Conservation (phyloP, 2,329 filamentous ascomycete genomes). For the Diplocarpon mali region DNA sequence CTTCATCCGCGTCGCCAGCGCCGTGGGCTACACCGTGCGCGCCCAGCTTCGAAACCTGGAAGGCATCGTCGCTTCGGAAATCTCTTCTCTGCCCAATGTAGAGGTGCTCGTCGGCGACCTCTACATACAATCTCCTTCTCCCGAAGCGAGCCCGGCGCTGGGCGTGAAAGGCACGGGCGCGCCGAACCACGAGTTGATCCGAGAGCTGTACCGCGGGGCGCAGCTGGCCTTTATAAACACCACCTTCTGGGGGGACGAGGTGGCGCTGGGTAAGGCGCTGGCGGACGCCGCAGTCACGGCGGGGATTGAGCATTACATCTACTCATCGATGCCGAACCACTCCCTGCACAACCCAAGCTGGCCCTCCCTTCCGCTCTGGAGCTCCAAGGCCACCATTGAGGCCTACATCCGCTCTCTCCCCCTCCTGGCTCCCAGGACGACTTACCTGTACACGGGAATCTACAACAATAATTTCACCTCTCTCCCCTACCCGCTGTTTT, state of each 20-base stretch:
- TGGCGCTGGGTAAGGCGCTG: constrained; percentile 76
- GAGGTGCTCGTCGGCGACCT: constrained; percentile 54
- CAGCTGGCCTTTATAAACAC: constrained; percentile 96
- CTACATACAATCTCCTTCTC: constrained; percentile 38
- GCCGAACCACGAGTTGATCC: constrained; percentile 62
- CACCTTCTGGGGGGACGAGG: constrained; percentile 91
- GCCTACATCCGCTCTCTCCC: constrained; percentile 71
- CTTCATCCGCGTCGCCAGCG: constrained; percentile 85
- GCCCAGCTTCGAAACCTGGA: constrained; percentile 83
- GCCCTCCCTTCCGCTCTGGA: constrained; percentile 83
- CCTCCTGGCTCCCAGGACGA: constrained; percentile 57
- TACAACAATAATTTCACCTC: constrained; percentile 99
- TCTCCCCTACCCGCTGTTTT: constrained; percentile 83
- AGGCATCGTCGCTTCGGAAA: constrained; percentile 79
- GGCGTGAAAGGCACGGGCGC: constrained; percentile 48
- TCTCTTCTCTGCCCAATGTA: constrained; percentile 68
- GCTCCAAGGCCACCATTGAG: constrained; percentile 84
- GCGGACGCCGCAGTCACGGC: constrained; percentile 81
- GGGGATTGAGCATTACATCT: constrained; percentile 83
- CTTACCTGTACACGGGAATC: constrained; percentile 92
- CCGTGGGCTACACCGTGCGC: constrained; percentile 85
- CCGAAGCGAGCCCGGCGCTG: constrained; percentile 42
- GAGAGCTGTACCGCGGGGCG: constrained; percentile 69
- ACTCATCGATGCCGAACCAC: constrained; percentile 96
- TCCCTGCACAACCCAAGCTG: constrained; percentile 56